phyloP scores from a whole-genome alignment of 176 grass and related monocot genomes.

The Hsuehochloa calcarea region DNA sequence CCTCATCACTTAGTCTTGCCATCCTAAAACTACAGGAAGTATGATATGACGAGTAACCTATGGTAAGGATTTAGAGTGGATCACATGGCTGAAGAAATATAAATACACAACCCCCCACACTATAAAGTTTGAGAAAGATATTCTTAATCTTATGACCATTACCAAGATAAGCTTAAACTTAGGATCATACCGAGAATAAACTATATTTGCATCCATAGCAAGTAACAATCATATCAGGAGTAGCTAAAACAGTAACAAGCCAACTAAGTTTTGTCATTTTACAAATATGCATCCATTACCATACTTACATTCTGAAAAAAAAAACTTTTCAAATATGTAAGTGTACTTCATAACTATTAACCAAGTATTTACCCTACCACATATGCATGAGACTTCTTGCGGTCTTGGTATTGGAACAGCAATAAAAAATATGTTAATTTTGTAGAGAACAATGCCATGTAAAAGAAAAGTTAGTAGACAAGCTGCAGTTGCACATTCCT shows the following conservation, averaged over 20 bases:
- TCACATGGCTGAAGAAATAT: neutral
- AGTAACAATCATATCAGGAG: neutral
- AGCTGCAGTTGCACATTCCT: neutral
- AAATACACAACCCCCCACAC: neutral
- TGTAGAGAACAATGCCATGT: neutral
- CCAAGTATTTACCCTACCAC: neutral
- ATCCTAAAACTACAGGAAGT: slow-evolving; percentile 4
- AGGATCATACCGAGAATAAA: slow-evolving; percentile 6
- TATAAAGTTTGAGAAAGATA: slow-evolving; percentile 3
- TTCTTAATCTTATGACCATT: slow-evolving; percentile 7
- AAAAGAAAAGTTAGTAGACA: neutral
- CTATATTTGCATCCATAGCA: neutral
- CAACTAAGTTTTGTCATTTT: slow-evolving; percentile 14
- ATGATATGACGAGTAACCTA: slow-evolving; percentile 1
- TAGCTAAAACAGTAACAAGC: neutral
- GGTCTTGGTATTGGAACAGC: neutral
- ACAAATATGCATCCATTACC: neutral
- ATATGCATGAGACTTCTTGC: neutral
- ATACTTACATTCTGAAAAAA: neutral
- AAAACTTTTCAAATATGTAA: neutral
- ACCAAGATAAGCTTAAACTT: slow-evolving; percentile 12
- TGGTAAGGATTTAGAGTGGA: neutral
- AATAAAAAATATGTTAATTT: neutral
- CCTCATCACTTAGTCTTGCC: neutral
- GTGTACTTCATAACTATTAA: neutral